These are phyloP conservation scores for Tremellales sp. DNA, from an alignment of 1,284 basidiomycete genomes.

Conservation along the genomic window DNA sequence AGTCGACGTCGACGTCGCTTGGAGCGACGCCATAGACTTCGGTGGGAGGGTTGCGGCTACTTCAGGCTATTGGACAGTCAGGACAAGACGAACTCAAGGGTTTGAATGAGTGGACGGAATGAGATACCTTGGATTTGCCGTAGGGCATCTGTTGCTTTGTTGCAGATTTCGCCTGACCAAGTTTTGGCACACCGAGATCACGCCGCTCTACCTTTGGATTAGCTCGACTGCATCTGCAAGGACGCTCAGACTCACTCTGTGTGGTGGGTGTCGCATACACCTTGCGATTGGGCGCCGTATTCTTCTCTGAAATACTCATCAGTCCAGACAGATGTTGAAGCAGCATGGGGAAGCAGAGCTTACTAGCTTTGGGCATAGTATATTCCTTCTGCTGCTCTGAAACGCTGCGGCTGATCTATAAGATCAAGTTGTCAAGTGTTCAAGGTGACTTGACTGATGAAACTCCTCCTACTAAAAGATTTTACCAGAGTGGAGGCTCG, in stretches of 20 bases:
- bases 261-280: constrained; percentile 33
- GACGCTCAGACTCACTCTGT: constrained; percentile 21
- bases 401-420: neutral
- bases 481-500: neutral
- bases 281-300: constrained; percentile 29
- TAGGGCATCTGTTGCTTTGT: constrained; percentile 31
- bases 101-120: constrained; percentile 2
- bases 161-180: constrained; percentile 36
- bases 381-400: neutral
- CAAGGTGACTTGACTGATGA: too few species aligned
- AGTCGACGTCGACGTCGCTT: constrained; percentile 13
- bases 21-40: constrained; percentile 11
- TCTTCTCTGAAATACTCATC: constrained; percentile 17
- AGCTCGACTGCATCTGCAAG: neutral
- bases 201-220: constrained; percentile 54
- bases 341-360: constrained; percentile 4
- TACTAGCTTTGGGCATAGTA: constrained; percentile 42
- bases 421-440: neutral
- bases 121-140: constrained; percentile 54
- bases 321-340: constrained; percentile 6
- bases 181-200: constrained; percentile 72
- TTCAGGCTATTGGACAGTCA: too few species aligned
- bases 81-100: too few species aligned
- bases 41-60: constrained; percentile 7
- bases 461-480: too few species aligned